Base-by-base conservation (phyloP, 228 moss, liverwort and hornwort species). In the Sphagnum magellanicum region DNA sequence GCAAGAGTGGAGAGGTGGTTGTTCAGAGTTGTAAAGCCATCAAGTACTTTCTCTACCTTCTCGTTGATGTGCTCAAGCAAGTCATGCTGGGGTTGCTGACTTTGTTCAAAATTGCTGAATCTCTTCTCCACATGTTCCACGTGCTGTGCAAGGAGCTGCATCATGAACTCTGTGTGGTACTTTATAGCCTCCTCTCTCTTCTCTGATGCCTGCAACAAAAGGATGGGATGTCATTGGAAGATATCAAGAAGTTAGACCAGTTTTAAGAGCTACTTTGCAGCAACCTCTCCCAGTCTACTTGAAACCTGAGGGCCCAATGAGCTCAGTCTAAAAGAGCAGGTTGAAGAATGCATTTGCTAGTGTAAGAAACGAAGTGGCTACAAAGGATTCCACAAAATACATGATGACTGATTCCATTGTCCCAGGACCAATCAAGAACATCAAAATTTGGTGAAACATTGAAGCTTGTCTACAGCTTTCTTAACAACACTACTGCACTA, bases 151-250 rank as follows among this genome's bases (percentile, higher is more conserved):
- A 87, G 72, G 49, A 87, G 81, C 12, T 87, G 67, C 87, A 87
- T 87, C 87, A 83, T 76, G 51, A 79, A 53, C 78, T 87, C 83
- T 5, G 87, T 79, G 59, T 76, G 78, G 53, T 79, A 72, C 63
- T 79, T 87, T 81, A 87, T 83, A 13, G 76, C 81, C 60, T 87
- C 83, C 71, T 83, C 83, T 67, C 81, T 81, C 78, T 77, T 79
- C 70, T 83, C 80, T 16, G 83, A 81, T 53, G 76, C 81, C 87
- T 83, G 67, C 47, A 6, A 58, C 10, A 58, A 1, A 58, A 9
- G 14, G 58, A 58, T 14, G 14, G 10, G 14, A 9, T 58, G 10
- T 32, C 32, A 32, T 32, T 32, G 32, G 32, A 32, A 32, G 32
- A 32, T 32, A 32, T 32, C 32, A 32, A 32, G 32, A 32, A 32